Percentiles rank a stretch among this genome's conserved stretches.
Conservation (phyloP, 371 early-diverging fungal genomes). For the Fennellomyces sp. region DNA sequence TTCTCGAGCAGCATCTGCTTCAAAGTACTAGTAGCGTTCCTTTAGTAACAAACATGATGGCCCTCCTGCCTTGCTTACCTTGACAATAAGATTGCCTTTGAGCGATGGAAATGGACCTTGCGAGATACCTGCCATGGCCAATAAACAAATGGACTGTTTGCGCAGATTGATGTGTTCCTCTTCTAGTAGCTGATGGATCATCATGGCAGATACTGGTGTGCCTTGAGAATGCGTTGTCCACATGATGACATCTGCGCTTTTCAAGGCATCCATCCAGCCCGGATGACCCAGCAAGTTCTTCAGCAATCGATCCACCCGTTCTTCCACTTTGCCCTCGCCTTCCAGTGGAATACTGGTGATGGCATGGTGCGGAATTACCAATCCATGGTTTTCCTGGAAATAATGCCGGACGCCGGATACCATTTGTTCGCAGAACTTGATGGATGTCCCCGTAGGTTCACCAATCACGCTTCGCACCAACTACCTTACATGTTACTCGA, state of each 20-base stretch:
- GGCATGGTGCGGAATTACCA: conserved; percentile 56
- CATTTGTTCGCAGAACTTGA: conserved; percentile 89
- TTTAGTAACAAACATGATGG: not conserved
- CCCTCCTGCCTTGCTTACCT: conserved; percentile 37
- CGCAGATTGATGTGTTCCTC: conserved; percentile 69
- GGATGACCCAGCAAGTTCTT: conserved; percentile 60
- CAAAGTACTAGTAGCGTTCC: conserved; percentile 66
- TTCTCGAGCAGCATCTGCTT: conserved; percentile 90
- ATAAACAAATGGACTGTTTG: conserved; percentile 72
- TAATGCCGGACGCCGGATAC: conserved; percentile 62
- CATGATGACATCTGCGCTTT: conserved; percentile 81
- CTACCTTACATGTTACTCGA: not conserved
- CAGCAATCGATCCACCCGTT: conserved; percentile 81
- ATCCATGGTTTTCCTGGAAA: conserved; percentile 60
- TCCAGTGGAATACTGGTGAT: conserved; percentile 85
- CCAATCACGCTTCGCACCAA: conserved; percentile 82
- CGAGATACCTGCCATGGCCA: conserved; percentile 93
- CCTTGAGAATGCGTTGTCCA: conserved; percentile 95
- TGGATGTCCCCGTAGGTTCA: conserved; percentile 91
- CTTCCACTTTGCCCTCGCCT: conserved; percentile 89
- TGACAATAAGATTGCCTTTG: conserved; percentile 81
- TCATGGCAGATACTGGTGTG: conserved; percentile 84
- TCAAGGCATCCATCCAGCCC: conserved; percentile 56
- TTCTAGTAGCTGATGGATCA: conserved; percentile 76
- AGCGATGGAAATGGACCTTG: conserved; percentile 91